Percentiles rank a stretch among this genome's conserved stretches.
These are phyloP conservation scores for Pelargonium cotyledonis DNA, from an alignment of 441 rosid genomes.

Conservation along the genomic window DNA sequence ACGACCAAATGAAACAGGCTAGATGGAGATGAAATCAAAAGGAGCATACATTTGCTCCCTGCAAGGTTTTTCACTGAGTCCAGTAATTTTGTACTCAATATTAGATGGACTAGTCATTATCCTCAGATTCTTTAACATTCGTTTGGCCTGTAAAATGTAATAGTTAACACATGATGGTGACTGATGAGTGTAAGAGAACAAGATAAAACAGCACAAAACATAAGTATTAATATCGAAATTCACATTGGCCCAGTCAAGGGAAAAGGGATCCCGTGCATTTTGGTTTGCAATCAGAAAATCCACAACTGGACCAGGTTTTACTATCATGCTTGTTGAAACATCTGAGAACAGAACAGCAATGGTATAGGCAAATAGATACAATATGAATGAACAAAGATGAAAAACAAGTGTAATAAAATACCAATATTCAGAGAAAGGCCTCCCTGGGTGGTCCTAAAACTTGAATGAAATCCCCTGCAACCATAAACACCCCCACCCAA, in stretches of 20 bases:
- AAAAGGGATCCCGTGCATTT: conserved; percentile 45
- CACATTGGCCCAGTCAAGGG: conserved; percentile 72
- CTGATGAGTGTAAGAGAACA: too few relatives aligned
- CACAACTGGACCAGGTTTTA: conserved; percentile 70
- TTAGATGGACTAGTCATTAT: conserved; percentile 54
- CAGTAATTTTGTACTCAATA: conserved; percentile 64
- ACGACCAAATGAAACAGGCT: too few relatives aligned
- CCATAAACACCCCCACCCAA: conserved; percentile 61
- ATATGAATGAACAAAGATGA: background rate
- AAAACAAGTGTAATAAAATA: conserved; percentile 5
- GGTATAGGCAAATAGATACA: background rate
- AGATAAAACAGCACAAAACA: too few relatives aligned
- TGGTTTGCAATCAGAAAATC: conserved; percentile 68
- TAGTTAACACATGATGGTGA: too few relatives aligned
- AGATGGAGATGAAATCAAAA: too few relatives aligned
- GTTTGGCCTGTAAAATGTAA: conserved; percentile 43
- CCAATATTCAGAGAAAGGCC: conserved; percentile 60
- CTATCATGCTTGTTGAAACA: conserved; percentile 83
- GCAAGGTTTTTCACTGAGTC: conserved; percentile 58
- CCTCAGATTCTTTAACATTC: conserved; percentile 60
- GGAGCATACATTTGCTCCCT: conserved; percentile 50
- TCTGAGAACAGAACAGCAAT: conserved; percentile 31
- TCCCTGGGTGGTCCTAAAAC: conserved; percentile 55
- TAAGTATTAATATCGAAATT: background rate
- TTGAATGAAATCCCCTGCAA: conserved; percentile 59